Evolutionary conservation across 805 yeast species (phyloP), one percentile per base, ranked within the genome.

Genomic region (Scheffersomyces ergatensis): DNA sequence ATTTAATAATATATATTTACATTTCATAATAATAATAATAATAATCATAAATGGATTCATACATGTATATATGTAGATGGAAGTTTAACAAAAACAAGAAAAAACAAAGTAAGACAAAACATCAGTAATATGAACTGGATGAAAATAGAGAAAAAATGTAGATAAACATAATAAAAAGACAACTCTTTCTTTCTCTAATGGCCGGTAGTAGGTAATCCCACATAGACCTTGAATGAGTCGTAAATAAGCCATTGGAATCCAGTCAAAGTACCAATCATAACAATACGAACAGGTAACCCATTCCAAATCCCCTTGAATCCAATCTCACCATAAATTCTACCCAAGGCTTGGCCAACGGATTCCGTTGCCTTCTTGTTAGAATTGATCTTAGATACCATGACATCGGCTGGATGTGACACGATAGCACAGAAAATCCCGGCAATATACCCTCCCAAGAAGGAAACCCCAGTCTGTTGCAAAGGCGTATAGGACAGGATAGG

Each of bases 321-420:
- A 57, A 92, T 90, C 55, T 80, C 76, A 41, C 70, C 62, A 63
- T 90, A 92, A 55, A 92, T 90, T 56, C 93, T 79, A 45, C 65
- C 53, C 32, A 86, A 73, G 9, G 95, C 93, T 24, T 70, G 67
- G 21, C 83, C 82, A 54, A 78, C 74, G 4, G 84, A 57, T 68
- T 89, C 96, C 37, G 73, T 74, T 25, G 82, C 75, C 58, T 64
- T 66, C 55, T 78, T 80, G 54, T 81, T 89, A 45, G 84, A 76
- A 62, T 88, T 90, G 56, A 93, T 80, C 76, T 89, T 87, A 36
- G 96, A 86, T 19, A 92, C 98, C 96, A 93, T 83, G 25, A 92
- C 97, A 65, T 92, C 99, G n/a, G 98, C 98, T 16, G 99, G 99
- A 64, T 93, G 97, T 20, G 97, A 90, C 14, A 90, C 93, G 38